phyloP scores from a whole-genome alignment of 2,329 filamentous ascomycete genomes.

The Trichoderma sp. region DNA sequence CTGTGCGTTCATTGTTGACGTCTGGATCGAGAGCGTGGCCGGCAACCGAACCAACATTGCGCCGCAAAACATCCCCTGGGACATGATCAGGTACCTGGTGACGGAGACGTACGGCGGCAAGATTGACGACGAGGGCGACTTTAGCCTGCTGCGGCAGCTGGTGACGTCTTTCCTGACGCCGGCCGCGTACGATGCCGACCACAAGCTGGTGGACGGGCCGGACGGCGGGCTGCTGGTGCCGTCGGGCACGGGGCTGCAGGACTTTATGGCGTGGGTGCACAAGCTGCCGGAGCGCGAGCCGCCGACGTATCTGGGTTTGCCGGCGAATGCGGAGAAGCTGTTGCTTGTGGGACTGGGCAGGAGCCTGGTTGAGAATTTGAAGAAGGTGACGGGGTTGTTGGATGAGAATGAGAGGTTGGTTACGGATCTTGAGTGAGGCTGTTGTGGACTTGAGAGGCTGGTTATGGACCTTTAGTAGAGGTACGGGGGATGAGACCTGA shows the following conservation, averaged over 20 bases:
- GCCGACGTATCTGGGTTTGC: slow-evolving; percentile 89
- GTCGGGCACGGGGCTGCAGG: slow-evolving; percentile 75
- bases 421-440: slow-evolving; percentile 58
- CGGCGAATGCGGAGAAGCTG: slow-evolving; percentile 95
- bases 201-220: slow-evolving; percentile 76
- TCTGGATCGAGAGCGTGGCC: slow-evolving; percentile 84
- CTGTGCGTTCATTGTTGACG: slow-evolving; percentile 92
- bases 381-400: slow-evolving; percentile 81
- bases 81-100: slow-evolving; percentile 87
- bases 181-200: slow-evolving; percentile 86
- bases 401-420: slow-evolving; percentile 94
- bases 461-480: slow-evolving; percentile 65
- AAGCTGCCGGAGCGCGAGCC: slow-evolving; percentile 91
- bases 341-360: slow-evolving; percentile 84
- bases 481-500: no score
- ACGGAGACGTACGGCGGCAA: slow-evolving; percentile 97
- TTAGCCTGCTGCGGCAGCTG: slow-evolving; percentile 69
- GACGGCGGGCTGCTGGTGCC: slow-evolving; percentile 72
- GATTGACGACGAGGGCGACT: slow-evolving; percentile 89
- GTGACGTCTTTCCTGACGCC: slow-evolving; percentile 81
- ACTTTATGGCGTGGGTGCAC: slow-evolving; percentile 91
- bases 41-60: slow-evolving; percentile 89
- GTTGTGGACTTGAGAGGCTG: slow-evolving; percentile 85
- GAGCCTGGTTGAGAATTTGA: slow-evolving; percentile 81
- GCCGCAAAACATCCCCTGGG: slow-evolving; percentile 92